Evolutionary conservation across 805 yeast genomes (phyloP).

Genomic region (Candida maltosa): DNA sequence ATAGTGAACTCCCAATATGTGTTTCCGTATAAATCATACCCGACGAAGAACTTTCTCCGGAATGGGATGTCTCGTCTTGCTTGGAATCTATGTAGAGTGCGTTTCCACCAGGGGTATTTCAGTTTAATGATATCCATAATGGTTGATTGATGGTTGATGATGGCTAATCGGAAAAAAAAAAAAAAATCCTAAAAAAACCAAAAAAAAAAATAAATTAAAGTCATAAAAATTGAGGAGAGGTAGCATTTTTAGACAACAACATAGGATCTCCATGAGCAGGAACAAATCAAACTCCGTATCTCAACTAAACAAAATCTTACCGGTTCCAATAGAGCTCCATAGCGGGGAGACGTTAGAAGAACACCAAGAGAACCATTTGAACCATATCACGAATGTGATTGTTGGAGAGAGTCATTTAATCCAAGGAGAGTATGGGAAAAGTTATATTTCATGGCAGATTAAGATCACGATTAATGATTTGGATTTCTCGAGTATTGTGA

Average conservation of each 20-base stretch:
- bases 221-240: not conserved
- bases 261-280: conserved; percentile 6
- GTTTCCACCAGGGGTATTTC: conserved; percentile 49
- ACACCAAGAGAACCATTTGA: conserved; percentile 8
- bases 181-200: not conserved
- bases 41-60: conserved; percentile 64
- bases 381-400: conserved; percentile 39
- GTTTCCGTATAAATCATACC: conserved; percentile 80
- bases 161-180: not conserved
- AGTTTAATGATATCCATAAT: conserved; percentile 48
- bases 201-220: not conserved
- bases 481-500: conserved; percentile 36
- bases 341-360: conserved; percentile 13
- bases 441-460: conserved; percentile 39
- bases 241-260: not conserved
- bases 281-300: conserved; percentile 15
- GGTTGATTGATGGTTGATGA: not conserved
- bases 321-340: conserved; percentile 37
- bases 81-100: conserved; percentile 53
- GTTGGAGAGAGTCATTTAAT: conserved; percentile 39
- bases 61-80: conserved; percentile 65
- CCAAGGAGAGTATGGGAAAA: conserved; percentile 28
- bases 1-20: conserved; percentile 79
- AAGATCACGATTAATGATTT: conserved; percentile 35
- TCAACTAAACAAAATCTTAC: conserved; percentile 28